These are phyloP conservation scores for Agaricus bisporus DNA, from an alignment of 768 basidiomycete genomes.

Conservation along the genomic window DNA sequence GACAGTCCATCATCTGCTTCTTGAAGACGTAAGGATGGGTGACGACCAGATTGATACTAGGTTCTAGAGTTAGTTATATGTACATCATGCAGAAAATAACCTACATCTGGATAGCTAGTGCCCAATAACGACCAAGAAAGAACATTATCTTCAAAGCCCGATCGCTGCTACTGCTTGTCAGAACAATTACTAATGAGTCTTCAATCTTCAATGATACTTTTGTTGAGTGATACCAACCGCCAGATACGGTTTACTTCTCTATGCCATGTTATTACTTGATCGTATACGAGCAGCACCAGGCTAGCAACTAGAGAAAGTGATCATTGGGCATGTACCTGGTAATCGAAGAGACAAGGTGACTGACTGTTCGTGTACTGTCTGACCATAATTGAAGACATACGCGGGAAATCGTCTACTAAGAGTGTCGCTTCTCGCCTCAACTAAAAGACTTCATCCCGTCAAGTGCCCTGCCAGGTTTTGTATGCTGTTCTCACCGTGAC, in stretches of 20 bases:
- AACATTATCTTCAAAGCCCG: not conserved
- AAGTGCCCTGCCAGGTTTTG: too few relatives aligned
- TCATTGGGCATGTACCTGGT: too few relatives aligned
- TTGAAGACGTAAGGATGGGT: not conserved
- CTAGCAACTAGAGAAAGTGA: too few relatives aligned
- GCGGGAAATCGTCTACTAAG: too few relatives aligned
- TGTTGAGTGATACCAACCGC: not conserved
- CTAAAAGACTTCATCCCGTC: too few relatives aligned
- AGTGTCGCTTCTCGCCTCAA: too few relatives aligned
- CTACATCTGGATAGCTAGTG: not conserved
- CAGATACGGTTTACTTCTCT: constrained; percentile 1
- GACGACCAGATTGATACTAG: not conserved
- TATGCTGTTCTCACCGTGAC: too few relatives aligned
- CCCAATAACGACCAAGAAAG: not conserved
- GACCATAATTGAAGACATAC: too few relatives aligned
- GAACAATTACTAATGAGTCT: too few relatives aligned
- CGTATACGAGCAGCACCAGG: not conserved
- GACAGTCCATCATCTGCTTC: not conserved
- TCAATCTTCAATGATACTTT: too few relatives aligned
- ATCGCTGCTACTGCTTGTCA: not conserved
- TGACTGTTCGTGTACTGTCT: too few relatives aligned
- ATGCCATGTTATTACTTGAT: constrained; percentile 1
- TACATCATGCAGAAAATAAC: not conserved
- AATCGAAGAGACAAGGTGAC: too few relatives aligned
- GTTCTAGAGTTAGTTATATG: not conserved